Conservation (phyloP, 345 rosid genomes). For the Pseudoturritis turrita region DNA sequence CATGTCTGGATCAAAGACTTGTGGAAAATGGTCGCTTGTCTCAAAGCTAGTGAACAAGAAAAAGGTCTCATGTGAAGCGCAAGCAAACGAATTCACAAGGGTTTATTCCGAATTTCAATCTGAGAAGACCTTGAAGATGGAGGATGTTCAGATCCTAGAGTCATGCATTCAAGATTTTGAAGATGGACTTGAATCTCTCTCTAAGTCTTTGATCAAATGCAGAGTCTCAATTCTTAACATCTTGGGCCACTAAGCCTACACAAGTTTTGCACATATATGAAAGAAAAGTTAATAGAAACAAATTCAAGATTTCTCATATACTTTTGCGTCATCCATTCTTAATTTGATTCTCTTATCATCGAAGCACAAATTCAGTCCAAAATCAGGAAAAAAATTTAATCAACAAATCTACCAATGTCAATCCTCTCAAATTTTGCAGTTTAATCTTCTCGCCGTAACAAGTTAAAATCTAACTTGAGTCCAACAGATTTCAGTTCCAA, state of each 20-base stretch:
- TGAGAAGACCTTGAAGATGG: constrained; percentile 3
- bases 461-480: background rate
- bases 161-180: constrained; percentile 40
- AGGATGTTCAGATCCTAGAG: constrained; percentile 33
- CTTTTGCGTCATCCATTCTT: background rate
- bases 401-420: background rate
- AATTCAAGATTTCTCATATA: background rate
- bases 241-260: constrained; percentile 21
- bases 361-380: background rate
- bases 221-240: constrained; percentile 48
- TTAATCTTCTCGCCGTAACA: background rate
- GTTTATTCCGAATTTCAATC: constrained; percentile 26
- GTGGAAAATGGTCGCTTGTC: constrained; percentile 29
- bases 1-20: constrained; percentile 22
- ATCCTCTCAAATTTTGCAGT: background rate
- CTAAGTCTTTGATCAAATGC: constrained; percentile 37
- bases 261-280: background rate
- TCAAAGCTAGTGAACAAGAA: constrained; percentile 24
- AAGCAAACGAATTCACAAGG: constrained; percentile 18
- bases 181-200: constrained; percentile 34
- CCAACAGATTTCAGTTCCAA: background rate
- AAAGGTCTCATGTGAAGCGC: background rate
- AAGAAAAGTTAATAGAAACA: background rate
- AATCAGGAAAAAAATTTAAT: background rate
- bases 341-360: background rate